Evolutionary conservation across 2,329 filamentous ascomycete genomes (phyloP).

Genomic region (Hirsutella thompsonii): DNA sequence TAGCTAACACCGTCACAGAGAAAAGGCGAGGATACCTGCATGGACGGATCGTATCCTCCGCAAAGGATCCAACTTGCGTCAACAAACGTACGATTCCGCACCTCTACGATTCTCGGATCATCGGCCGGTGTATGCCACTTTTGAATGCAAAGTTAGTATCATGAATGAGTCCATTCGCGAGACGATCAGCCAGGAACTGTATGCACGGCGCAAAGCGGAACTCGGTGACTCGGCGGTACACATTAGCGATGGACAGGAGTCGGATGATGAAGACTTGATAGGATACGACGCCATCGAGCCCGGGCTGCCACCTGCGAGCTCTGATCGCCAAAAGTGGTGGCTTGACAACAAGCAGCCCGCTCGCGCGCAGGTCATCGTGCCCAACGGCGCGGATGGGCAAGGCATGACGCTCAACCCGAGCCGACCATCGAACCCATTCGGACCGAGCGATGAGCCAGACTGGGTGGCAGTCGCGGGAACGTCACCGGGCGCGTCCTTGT

Average conservation of each 20-base stretch:
- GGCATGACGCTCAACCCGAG: constrained; percentile 57
- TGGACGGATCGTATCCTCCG: constrained; percentile 93
- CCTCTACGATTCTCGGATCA: constrained; percentile 87
- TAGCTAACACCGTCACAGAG: constrained; percentile 31
- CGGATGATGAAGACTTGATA: constrained; percentile 68
- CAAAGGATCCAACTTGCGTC: constrained; percentile 71
- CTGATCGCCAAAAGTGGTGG: constrained; percentile 60
- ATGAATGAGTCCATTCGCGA: constrained; percentile 66
- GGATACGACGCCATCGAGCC: constrained; percentile 76
- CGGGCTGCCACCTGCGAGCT: constrained; percentile 56
- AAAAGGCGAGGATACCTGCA: constrained; percentile 88
- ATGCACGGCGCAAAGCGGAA: constrained; percentile 53
- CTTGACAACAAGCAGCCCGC: constrained; percentile 60
- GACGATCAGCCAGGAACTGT: constrained; percentile 60
- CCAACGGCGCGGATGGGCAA: constrained; percentile 34
- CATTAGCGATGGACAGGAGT: constrained; percentile 36
- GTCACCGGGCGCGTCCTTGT: constrained; percentile 39
- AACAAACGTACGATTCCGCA: constrained; percentile 71
- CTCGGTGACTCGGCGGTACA: constrained; percentile 51
- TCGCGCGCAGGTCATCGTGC: constrained; percentile 57
- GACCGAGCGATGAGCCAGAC: constrained; percentile 59
- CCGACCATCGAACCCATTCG: constrained; percentile 72
- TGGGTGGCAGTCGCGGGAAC: constrained; percentile 60
- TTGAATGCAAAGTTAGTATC: constrained; percentile 71
- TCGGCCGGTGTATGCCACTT: constrained; percentile 84